Evolutionary conservation across 139 green algal species (phyloP).

Genomic region (Picochlorum sp.): DNA sequence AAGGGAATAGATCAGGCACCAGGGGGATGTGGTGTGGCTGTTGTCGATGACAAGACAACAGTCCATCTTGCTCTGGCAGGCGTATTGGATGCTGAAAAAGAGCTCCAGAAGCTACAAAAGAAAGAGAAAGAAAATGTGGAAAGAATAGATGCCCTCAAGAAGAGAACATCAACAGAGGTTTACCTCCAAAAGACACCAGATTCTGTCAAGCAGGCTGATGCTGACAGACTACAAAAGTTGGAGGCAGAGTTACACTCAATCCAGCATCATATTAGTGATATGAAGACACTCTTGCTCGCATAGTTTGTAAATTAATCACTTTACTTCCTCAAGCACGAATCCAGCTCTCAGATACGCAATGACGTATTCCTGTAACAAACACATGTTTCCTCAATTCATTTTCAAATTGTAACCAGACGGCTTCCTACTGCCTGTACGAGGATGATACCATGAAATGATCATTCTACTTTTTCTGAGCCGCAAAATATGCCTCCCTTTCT

Average conservation of each 20-base stretch:
- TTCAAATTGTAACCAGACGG: too few species aligned
- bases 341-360: too few species aligned
- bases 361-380: too few species aligned
- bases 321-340: too few species aligned
- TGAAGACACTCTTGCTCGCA: conserved; percentile 37
- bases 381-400: too few species aligned
- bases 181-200: conserved; percentile 69
- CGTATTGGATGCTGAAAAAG: conserved; percentile 77
- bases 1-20: conserved; percentile 28
- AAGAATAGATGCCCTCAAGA: conserved; percentile 30
- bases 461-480: too few species aligned
- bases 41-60: conserved; percentile 71
- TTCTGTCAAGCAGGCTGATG: conserved; percentile 40
- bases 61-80: conserved; percentile 55
- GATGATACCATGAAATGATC: too few species aligned
- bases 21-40: conserved; percentile 58
- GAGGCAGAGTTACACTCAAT: conserved; percentile 43
- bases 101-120: conserved; percentile 84
- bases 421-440: too few species aligned
- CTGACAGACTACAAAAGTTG: conserved; percentile 31
- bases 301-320: too few species aligned
- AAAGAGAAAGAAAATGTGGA: conserved; percentile 44
- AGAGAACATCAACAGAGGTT: conserved; percentile 35
- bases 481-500: too few species aligned
- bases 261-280: conserved; percentile 27